phyloP scores from a whole-genome alignment of 805 yeast genomes.

The Yamadazyma sp. region DNA sequence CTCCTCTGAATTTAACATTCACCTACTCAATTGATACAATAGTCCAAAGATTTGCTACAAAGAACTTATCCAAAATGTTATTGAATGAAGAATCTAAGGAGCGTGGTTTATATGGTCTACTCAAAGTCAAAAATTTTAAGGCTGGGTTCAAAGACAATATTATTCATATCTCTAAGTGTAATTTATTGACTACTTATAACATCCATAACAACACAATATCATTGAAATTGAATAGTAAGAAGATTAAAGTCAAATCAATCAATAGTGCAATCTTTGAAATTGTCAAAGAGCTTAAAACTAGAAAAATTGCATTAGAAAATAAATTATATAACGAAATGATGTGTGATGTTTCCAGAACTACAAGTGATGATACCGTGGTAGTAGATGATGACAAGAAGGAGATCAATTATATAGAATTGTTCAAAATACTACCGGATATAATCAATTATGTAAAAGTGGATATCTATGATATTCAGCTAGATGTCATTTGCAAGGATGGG shows the following conservation, averaged over 20 bases:
- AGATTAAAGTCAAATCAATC: conserved; percentile 28
- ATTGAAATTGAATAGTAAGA: conserved; percentile 24
- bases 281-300: conserved; percentile 29
- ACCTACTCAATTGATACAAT: conserved; percentile 21
- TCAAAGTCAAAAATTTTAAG: conserved; percentile 30
- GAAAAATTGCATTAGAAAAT: conserved; percentile 23
- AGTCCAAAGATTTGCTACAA: conserved; percentile 25
- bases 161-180: conserved; percentile 24
- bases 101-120: conserved; percentile 18
- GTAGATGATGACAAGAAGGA: conserved; percentile 3
- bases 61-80: conserved; percentile 7
- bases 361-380: conserved; percentile 5
- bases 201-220: conserved; percentile 19
- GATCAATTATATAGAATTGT: conserved; percentile 28
- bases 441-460: conserved; percentile 24
- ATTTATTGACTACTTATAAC: conserved; percentile 24
- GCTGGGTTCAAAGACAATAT: conserved; percentile 31
- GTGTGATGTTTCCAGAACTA: background rate
- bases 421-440: conserved; percentile 27
- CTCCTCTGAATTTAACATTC: conserved; percentile 25
- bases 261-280: conserved; percentile 36
- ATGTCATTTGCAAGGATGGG: conserved; percentile 39
- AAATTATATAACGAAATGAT: conserved; percentile 18
- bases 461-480: conserved; percentile 26
- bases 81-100: conserved; percentile 1